Evolutionary conservation across 768 basidiomycete species (phyloP), one percentile per base, ranked within the genome.

Genomic region (Lactifluus volemus): DNA sequence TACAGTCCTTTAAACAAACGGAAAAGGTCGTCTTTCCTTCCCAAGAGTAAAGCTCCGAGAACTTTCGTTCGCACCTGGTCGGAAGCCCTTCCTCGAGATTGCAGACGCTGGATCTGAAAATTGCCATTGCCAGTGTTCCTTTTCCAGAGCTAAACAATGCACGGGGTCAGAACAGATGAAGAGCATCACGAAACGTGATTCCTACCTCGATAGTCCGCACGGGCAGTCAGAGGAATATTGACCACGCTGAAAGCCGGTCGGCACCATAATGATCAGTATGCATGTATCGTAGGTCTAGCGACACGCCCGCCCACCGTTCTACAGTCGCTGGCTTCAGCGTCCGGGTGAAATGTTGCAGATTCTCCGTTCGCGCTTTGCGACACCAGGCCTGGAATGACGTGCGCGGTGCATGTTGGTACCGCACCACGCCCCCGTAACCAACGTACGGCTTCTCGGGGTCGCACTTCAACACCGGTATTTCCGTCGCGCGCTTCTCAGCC

Each of bases 341-440:
- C 39, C 78, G 76, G 0, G 89, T 90, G 67, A 78, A 84, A 21
- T 91, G 89, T 64, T 90, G 89, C 0, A 88, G 71, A 65, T 88
- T 75, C 21, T 48, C 71, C 0, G 81, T 79, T 5, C 70, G 70
- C n/a, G 68, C 71, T 25, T 53, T 67, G 52, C 88, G 77, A 12
- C 81, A 83, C 52, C 65, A 67, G 17, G 63, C 64, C 63, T 89
- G 87, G 52, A 74, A 79, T 5, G 68, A 62, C 4, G 75, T 79
- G 3, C 39, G 65, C 2, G 79, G 77, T 8, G 67, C 59, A 48
- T 70, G 69, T 51, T 71, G 70, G 41, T 80, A 80, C 5, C 29
- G n/a, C 14, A 55, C 49, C n/a, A 67, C 57, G 7, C 72, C 73
- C 0, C 51, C 30, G 19, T 73, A 66, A 14, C 78, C 76, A 59